Conservation (phyloP, 768 basidiomycete genomes). For the Leccinum boreale region DNA sequence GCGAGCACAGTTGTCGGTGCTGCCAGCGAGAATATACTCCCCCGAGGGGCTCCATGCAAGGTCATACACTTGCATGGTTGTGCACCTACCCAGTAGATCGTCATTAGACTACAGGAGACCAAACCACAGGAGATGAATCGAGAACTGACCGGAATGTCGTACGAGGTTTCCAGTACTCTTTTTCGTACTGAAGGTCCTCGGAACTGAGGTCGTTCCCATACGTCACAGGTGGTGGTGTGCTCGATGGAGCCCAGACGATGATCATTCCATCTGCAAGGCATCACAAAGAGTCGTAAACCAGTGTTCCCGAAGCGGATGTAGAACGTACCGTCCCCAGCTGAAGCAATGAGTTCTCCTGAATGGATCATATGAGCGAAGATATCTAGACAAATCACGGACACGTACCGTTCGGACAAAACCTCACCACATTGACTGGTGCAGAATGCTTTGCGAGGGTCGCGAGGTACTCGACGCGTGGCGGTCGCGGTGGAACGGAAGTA, state of each 20-base stretch:
- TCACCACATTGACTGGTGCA: conserved; percentile 92
- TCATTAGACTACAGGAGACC: conserved; percentile 3
- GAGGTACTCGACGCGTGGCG: conserved; percentile 93
- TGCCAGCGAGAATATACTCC: conserved; percentile 92
- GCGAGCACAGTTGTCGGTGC: conserved; percentile 92
- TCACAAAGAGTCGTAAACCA: background rate
- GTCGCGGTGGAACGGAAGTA: conserved; percentile 40
- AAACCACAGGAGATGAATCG: background rate
- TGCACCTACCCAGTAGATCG: conserved; percentile 52
- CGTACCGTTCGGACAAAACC: conserved; percentile 92
- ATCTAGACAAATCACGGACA: conserved; percentile 1
- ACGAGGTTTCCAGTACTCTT: conserved; percentile 92
- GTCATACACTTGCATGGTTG: conserved; percentile 96
- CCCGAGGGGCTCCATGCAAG: conserved; percentile 96
- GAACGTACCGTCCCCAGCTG: conserved; percentile 89
- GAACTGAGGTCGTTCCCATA: conserved; percentile 81
- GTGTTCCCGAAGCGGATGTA: background rate
- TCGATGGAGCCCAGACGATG: conserved; percentile 89
- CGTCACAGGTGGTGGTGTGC: conserved; percentile 61
- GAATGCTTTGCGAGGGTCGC: conserved; percentile 92
- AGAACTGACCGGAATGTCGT: conserved; percentile 73
- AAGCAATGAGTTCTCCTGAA: conserved; percentile 86
- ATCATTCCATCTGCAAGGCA: conserved; percentile 83
- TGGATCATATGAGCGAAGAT: conserved; percentile 3
- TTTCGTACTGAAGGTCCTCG: conserved; percentile 85